Base-by-base conservation (phyloP, 2,329 filamentous ascomycete genomes). In the Xylaria sp. region DNA sequence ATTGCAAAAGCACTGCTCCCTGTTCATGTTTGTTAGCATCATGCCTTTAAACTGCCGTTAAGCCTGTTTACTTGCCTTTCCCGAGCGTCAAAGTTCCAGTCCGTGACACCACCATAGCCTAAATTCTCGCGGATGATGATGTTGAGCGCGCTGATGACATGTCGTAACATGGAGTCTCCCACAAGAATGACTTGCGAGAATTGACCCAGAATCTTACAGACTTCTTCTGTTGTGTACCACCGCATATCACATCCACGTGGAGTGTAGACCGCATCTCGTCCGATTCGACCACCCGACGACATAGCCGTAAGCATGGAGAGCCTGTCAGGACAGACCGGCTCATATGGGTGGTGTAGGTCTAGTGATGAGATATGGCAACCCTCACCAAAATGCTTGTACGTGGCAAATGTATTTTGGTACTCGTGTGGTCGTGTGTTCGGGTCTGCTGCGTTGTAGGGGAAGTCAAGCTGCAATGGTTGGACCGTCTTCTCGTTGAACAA, bases 141-240 rank as follows among this genome's bases (percentile, higher is more conserved):
- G 67, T 85, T 85, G 62, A 85, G 72, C 50, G 82, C 82, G 0
- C 83, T 84, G 41, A 84, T 82, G 13, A 85, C 79, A 74, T 85
- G 84, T 50, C 83, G 77, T 72, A 85, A 74, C 83, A 85, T 85
- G 15, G 82, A 85, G 70, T 85, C 83, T 3, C 83, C 84, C 6
- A 84, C 76, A n/a, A 85, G 73, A 50, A 85, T 75, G 44, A 86
- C 81, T 66, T 83, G 84, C 23, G 83, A 82, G 69, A 84, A 86
- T 2, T 83, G 77, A 15, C 78, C 78, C 13, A 85, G 71, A 39
- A 85, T 82, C 64, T 82, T 80, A 67, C 84, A 86, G 9, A 82
- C 78, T 68, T 86, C 82, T 63, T 80, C 77, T 1, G 83, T 84
- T 7, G 76, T 80, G 67, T 82, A 84, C 84, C 83, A 86, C 13